phyloP scores from a whole-genome alignment of 306 rosid genomes.

The Sphenostylis stenocarpa region DNA sequence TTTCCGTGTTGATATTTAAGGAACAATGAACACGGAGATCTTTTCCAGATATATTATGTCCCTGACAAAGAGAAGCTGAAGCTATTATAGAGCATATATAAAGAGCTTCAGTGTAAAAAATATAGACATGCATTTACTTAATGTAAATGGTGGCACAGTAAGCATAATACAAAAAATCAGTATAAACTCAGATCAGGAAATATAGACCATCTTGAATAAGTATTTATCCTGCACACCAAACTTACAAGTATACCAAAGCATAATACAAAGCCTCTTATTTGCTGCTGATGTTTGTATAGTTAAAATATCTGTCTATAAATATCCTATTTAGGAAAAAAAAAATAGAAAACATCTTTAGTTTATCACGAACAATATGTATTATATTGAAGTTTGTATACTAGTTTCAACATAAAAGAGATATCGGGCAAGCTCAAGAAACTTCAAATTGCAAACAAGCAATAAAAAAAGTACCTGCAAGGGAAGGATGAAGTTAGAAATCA shows the following conservation, averaged over 20 bases:
- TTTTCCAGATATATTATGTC: slow-evolving; percentile 80
- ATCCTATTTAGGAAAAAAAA: background rate
- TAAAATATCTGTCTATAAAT: background rate
- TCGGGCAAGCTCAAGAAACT: slow-evolving; percentile 1
- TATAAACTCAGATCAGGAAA: background rate
- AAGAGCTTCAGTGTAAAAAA: slow-evolving; percentile 5
- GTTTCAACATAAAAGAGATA: background rate
- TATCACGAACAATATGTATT: background rate
- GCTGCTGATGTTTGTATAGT: background rate
- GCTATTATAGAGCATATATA: background rate
- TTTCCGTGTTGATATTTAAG: slow-evolving; percentile 86
- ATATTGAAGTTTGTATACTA: slow-evolving; percentile 5
- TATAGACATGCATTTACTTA: background rate
- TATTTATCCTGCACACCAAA: background rate
- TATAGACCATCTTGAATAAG: background rate
- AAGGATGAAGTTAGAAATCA: slow-evolving; percentile 93
- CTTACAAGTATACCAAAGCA: no score
- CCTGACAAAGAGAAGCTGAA: slow-evolving; percentile 53
- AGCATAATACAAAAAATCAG: background rate
- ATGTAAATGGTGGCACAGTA: background rate
- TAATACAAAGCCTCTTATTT: no score
- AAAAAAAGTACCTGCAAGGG: slow-evolving; percentile 76
- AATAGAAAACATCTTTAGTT: slow-evolving; percentile 6
- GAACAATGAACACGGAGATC: slow-evolving; percentile 90
- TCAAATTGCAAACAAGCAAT: background rate